Percentiles rank a stretch among this genome's conserved stretches.
These are phyloP conservation scores for Ganoderma multipileum DNA, from an alignment of 1,284 basidiomycete species.

Conservation along the genomic window DNA sequence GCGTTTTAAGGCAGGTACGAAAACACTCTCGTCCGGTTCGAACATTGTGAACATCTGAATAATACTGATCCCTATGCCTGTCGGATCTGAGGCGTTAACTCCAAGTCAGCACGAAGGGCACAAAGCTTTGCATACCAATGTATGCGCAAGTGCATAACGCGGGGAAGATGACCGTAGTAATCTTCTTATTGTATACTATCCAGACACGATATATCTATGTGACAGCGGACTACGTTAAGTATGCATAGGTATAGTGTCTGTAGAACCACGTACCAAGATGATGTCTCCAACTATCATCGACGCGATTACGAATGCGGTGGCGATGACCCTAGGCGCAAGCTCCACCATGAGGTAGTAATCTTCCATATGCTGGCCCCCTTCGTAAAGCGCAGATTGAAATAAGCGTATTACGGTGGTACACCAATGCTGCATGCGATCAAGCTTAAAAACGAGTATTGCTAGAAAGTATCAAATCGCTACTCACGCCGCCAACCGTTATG, in stretches of 20 bases:
- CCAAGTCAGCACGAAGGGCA: no score
- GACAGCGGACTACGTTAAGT: not conserved
- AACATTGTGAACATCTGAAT: no score
- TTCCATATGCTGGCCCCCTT: no score
- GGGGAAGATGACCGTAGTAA: slow-evolving; percentile 25
- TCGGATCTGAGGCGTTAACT: no score
- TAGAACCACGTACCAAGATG: slow-evolving; percentile 22
- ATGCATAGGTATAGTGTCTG: not conserved
- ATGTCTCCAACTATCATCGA: slow-evolving; percentile 27
- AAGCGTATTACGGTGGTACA: slow-evolving; percentile 17
- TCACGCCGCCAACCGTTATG: slow-evolving; percentile 12
- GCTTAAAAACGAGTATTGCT: not conserved
- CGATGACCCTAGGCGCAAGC: slow-evolving; percentile 14
- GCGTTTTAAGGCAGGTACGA: no score
- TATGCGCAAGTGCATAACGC: not conserved
- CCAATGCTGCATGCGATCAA: slow-evolving; percentile 24
- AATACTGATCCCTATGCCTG: no score
- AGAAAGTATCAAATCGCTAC: not conserved
- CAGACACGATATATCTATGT: slow-evolving; percentile 28
- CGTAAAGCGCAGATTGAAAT: slow-evolving; percentile 19
- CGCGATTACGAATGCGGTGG: slow-evolving; percentile 21
- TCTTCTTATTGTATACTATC: slow-evolving; percentile 25
- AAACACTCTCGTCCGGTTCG: no score
- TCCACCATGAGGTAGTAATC: slow-evolving; percentile 19
- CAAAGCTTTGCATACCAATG: no score